These are phyloP conservation scores for Entomortierella lignicola DNA, from an alignment of 192 early-diverging fungal genomes.

Conservation along the genomic window DNA sequence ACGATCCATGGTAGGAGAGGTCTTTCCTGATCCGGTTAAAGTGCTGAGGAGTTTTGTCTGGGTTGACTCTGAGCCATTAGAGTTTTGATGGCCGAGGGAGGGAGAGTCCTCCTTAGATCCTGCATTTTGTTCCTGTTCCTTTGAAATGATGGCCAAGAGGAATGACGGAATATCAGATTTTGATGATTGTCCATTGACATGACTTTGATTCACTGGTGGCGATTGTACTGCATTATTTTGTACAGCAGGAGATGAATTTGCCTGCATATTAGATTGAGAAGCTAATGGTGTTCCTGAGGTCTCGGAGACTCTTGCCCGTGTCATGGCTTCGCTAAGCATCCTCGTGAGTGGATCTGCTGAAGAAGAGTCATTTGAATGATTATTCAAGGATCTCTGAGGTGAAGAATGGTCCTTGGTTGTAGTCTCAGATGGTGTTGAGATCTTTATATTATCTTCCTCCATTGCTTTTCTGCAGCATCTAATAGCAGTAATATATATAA, in stretches of 20 bases:
- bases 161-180: not conserved
- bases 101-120: not conserved
- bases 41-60: constrained; percentile 17
- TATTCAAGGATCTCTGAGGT: not conserved
- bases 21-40: constrained; percentile 20
- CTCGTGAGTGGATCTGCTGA: constrained; percentile 27
- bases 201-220: not conserved
- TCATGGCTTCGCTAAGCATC: constrained; percentile 48
- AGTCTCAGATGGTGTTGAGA: not conserved
- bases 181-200: not conserved
- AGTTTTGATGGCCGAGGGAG: not conserved
- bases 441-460: constrained; percentile 1
- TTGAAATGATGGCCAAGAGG: not conserved
- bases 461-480: constrained; percentile 44
- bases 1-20: constrained; percentile 1
- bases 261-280: not conserved
- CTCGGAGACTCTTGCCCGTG: constrained; percentile 40
- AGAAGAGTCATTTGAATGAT: not conserved
- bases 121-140: not conserved
- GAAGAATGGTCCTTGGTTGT: not conserved
- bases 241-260: not conserved
- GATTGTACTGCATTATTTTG: not conserved
- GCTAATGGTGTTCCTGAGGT: constrained; percentile 26
- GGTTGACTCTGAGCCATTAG: not conserved
- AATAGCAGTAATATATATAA: not conserved